Evolutionary conservation across 163 green algal genomes (phyloP).

Genomic region (Scenedesmus sp.): DNA sequence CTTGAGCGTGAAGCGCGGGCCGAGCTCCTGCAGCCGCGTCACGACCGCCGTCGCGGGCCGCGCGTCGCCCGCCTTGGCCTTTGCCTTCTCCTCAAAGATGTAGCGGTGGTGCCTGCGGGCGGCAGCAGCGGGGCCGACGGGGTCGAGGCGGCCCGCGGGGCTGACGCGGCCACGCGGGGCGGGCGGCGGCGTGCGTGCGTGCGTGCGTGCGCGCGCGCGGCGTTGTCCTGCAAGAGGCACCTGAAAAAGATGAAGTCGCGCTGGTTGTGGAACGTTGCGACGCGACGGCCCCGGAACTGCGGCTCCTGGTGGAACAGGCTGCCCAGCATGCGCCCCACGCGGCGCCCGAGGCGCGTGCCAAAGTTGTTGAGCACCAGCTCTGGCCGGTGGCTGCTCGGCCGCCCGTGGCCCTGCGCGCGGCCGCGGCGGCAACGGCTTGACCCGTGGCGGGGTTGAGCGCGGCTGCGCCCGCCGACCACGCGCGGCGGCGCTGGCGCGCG

Average conservation of each 20-base stretch:
- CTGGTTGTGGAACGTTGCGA: constrained; percentile 99
- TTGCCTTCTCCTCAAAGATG: constrained; percentile 91
- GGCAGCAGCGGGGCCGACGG: too few relatives aligned
- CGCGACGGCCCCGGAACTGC: constrained; percentile 88
- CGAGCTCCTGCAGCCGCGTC: constrained; percentile 92
- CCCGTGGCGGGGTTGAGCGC: too few relatives aligned
- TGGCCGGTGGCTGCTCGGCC: constrained; percentile 84
- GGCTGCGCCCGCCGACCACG: too few relatives aligned
- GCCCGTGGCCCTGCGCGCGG: constrained; percentile 78
- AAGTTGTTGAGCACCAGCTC: constrained; percentile 99
- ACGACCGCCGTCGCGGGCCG: constrained; percentile 51
- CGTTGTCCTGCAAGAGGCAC: too few relatives aligned
- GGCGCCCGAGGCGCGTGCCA: constrained; percentile 85
- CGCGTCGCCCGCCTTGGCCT: constrained; percentile 52
- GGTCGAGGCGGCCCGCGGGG: too few relatives aligned
- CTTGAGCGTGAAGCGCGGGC: constrained; percentile 98
- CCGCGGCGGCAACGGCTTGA: background rate
- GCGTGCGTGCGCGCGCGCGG: too few relatives aligned
- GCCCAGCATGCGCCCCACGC: constrained; percentile 92
- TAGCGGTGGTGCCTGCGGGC: constrained; percentile 89
- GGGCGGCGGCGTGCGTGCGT: too few relatives aligned
- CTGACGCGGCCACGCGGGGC: too few relatives aligned
- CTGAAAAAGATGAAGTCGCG: constrained; percentile 99
- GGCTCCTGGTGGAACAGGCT: constrained; percentile 77
- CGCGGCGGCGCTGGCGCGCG: background rate